Conservation (phyloP, 495 filamentous ascomycete genomes). For the Neurospora sublineolata region DNA sequence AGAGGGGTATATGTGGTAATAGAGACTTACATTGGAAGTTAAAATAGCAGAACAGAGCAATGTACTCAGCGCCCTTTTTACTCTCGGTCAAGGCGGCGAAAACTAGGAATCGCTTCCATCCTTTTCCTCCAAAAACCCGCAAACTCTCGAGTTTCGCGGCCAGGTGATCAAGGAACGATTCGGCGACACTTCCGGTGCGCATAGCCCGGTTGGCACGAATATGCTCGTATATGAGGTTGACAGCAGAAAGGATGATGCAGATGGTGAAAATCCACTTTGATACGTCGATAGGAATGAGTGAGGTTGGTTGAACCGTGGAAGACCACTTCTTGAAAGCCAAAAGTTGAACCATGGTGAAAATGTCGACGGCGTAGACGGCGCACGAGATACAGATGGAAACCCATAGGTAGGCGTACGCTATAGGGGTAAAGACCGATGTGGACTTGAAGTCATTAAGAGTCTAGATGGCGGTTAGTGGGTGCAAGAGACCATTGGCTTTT, state of each 20-base stretch:
- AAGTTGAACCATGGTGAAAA: constrained; percentile 84
- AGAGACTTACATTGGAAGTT: constrained; percentile 66
- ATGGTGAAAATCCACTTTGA: constrained; percentile 80
- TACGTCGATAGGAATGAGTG: constrained; percentile 50
- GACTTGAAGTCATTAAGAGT: constrained; percentile 83
- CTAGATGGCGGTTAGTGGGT: constrained; percentile 28
- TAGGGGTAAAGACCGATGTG: constrained; percentile 56
- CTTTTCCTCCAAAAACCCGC: constrained; percentile 49
- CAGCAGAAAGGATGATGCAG: constrained; percentile 78
- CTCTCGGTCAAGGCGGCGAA: constrained; percentile 87
- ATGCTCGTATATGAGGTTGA: constrained; percentile 67
- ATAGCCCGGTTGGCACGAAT: constrained; percentile 68
- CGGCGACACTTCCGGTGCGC: constrained; percentile 71
- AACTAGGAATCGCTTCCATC: constrained; percentile 82
- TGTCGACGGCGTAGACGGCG: constrained; percentile 81
- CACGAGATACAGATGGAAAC: constrained; percentile 64
- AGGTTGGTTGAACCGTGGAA: constrained; percentile 31
- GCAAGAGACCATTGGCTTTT: constrained; percentile 3
- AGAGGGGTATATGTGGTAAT: neutral
- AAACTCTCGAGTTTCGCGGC: constrained; percentile 74
- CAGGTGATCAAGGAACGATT: constrained; percentile 79
- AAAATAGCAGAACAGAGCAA: constrained; percentile 90
- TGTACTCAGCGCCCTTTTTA: constrained; percentile 80
- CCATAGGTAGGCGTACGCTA: constrained; percentile 81
- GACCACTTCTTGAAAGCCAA: constrained; percentile 67